Base-by-base conservation (phyloP, 306 rosid species). In the Castanea crenata region DNA sequence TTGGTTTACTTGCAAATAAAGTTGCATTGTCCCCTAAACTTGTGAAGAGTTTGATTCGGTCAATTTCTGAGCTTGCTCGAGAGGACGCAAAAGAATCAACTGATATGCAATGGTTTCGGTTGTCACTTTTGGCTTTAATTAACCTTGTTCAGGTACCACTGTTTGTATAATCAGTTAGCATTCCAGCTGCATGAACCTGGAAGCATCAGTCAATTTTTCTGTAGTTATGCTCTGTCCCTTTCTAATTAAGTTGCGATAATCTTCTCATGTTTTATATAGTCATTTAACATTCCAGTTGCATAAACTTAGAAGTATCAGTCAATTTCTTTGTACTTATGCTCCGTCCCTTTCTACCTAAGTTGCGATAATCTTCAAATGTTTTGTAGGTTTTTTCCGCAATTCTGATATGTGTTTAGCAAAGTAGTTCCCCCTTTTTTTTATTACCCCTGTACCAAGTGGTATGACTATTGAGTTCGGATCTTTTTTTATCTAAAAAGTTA, bases 61-160 rank as follows among this genome's bases (percentile, higher is more conserved):
- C 88, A 25, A 74, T 95, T 80, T 89, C 92, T 51, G 95, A 89
- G 86, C 78, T 88, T 78, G 96, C 97, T 83, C 80, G 63, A 21
- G 92, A 87, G 77, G 94, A 81, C 71, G 86, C 92, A 1, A 84
- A 78, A 77, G 90, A 87, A 68, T 90, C 78, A 19, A 82, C 77
- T 58, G 91, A 92, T 87, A 87, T 92, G 82, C 92, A 90, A 67
- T 89, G 91, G 90, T 75, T 91, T 87, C 90, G 94, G 76, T 71
- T 90, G 75, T 89, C 99, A 71, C 88, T 95, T 78, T 86, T 95
- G 86, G 86, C 93, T 74, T 81, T 92, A 83, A 88, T 91, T 82
- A 90, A 84, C 85, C 91, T 95, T 80, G 89, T 92, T 88, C 99
- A 92, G 99, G 99, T 95, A 87, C 81, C 68, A 16, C 14, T 63